phyloP scores from a whole-genome alignment of 1,139 yeast genomes.

The Geotrichum aggregatum region DNA sequence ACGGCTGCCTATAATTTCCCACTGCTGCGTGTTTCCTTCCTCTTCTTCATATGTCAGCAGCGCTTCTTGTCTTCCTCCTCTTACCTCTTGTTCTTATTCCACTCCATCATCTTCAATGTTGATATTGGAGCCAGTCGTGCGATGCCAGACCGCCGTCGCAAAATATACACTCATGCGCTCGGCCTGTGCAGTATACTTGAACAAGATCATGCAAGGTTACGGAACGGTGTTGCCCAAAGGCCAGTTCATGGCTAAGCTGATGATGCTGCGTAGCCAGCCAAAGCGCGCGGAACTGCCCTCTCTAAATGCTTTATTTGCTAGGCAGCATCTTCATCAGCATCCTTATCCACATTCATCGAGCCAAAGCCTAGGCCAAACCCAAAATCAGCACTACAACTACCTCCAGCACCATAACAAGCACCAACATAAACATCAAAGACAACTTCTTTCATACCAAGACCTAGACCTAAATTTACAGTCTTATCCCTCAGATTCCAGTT shows the following conservation, averaged over 20 bases:
- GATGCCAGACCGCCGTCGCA: constrained; percentile 1
- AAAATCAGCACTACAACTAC: too few species aligned
- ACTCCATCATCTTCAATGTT: neutral
- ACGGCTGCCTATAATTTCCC: neutral
- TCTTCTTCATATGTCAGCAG: too few species aligned
- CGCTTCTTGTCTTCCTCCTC: neutral
- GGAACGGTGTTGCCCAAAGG: constrained; percentile 8
- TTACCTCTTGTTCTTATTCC: neutral
- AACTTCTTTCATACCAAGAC: too few species aligned
- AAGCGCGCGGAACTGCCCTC: neutral
- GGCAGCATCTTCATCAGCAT: neutral
- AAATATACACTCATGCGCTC: neutral
- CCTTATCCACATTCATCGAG: neutral
- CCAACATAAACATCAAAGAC: too few species aligned
- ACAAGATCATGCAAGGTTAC: constrained; percentile 1
- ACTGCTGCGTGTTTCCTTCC: neutral
- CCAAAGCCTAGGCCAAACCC: too few species aligned
- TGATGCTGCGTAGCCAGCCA: neutral
- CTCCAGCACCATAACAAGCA: too few species aligned
- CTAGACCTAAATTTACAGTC: too few species aligned
- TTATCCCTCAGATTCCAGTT: too few species aligned
- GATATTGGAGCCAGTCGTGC: neutral
- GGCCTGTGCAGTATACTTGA: neutral
- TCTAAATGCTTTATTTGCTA: neutral
- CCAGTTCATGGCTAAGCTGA: constrained; percentile 7